Conservation (phyloP, 768 basidiomycete species). For the Lactarius evosmus region DNA sequence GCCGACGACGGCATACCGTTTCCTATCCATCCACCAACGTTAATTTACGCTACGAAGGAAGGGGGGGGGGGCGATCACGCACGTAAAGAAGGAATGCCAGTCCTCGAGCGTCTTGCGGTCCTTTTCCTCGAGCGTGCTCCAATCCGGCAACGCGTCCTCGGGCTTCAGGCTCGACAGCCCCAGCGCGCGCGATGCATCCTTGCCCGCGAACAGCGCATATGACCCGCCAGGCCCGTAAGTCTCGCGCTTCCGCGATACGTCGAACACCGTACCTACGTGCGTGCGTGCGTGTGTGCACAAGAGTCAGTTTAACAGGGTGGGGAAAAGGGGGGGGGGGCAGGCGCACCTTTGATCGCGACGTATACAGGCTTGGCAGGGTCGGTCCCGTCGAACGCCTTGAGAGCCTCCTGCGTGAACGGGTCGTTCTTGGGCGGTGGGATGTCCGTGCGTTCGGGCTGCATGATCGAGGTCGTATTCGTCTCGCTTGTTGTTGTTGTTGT, state of each 20-base stretch:
- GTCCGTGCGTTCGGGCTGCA: conserved; percentile 62
- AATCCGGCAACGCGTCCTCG: conserved; percentile 87
- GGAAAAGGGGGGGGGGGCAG: neutral
- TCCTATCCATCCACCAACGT: conserved; percentile 40
- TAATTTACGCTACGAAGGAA: neutral
- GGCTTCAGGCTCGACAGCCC: conserved; percentile 85
- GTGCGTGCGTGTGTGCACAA: neutral
- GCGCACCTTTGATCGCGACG: conserved; percentile 85
- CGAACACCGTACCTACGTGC: conserved; percentile 77
- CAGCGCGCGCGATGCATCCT: conserved; percentile 86
- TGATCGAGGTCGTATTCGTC: conserved; percentile 49
- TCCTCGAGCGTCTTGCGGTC: conserved; percentile 81
- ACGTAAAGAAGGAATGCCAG: conserved; percentile 88
- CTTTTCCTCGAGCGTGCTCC: conserved; percentile 64
- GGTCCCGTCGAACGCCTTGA: conserved; percentile 70
- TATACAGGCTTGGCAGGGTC: conserved; percentile 70
- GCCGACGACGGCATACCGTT: conserved; percentile 88
- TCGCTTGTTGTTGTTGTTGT: too few species aligned
- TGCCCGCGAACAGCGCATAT: conserved; percentile 88
- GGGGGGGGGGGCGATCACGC: conserved; percentile 37
- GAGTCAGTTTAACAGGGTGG: neutral
- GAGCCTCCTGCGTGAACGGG: conserved; percentile 65
- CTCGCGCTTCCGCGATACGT: conserved; percentile 80
- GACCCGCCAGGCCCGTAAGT: conserved; percentile 83
- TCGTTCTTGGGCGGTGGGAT: conserved; percentile 73